Evolutionary conservation across 768 basidiomycete genomes (phyloP), one percentile per base, ranked within the genome.

Genomic region (Rhizopogon roseolus): DNA sequence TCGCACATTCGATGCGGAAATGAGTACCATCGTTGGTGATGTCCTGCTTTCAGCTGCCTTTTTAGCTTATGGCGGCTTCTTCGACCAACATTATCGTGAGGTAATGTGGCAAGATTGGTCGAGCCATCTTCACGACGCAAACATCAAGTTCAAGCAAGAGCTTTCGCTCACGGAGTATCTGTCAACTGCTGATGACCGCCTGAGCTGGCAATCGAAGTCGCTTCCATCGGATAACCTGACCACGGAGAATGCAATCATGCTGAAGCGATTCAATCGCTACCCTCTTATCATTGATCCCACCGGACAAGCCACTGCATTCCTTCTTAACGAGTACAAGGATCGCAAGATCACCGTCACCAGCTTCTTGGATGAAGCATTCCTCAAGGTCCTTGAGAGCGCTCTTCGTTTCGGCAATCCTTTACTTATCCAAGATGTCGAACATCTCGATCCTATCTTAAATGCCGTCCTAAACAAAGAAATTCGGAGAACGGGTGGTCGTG

Each of bases 241-340:
- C 60, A 93, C 91, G 1, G 97, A 98, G 73, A 99, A 99, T 66
- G 97, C 97, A n/a, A 94, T 98, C 71, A 98, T 98, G 93, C 83
- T 99, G 65, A 94, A 96, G 66, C 86, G 94, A 46, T 98, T 94
- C 81, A 92, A 93, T 64, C 90, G 97, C 17, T 98, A 98, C 69
- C 97, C 97, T 6, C 82, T 98, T 49, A 91, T 99, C 54, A 93
- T 99, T 62, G 97, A 99, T 66, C 97, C 97, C 5, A 97, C 96
- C 4, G 97, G 95, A 14, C 97, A 99, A 67, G 97, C 97, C 6
- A 95, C 93, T 0, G 81, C 86, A 9, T 99, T 94, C 84, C 73
- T 99, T 49, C 78, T 94, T 58, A 95, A 96, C 62, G 90, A 97
- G 65, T 95, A 95, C 78, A 88, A 85, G 69, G 91, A 97, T 45